These are phyloP conservation scores for Fusarium pininemorale DNA, from an alignment of 2,329 filamentous ascomycete species.

Conservation along the genomic window DNA sequence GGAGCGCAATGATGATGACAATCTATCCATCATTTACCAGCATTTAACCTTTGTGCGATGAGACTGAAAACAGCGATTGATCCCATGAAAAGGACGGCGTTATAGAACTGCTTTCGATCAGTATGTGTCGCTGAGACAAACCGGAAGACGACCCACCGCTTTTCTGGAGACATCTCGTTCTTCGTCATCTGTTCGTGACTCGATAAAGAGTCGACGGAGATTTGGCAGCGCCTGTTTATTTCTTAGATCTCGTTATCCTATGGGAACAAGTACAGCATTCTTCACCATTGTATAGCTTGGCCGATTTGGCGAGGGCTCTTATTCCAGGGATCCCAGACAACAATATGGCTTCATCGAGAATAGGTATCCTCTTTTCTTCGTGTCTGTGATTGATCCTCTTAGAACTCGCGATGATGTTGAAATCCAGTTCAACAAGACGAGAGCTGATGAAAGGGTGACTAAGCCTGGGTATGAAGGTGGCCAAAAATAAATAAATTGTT, in stretches of 20 bases:
- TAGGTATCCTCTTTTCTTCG: not conserved
- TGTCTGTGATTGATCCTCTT: not conserved
- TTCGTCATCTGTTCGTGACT: slow-evolving; percentile 90
- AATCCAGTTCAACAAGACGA: not conserved
- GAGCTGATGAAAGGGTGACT: slow-evolving; percentile 28
- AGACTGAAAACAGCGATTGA: slow-evolving; percentile 95
- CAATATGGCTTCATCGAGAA: not conserved
- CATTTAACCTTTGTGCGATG: slow-evolving; percentile 86
- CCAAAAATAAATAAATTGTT: slow-evolving; percentile 37
- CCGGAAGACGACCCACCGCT: slow-evolving; percentile 66
- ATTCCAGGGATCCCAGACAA: not conserved
- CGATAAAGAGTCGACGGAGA: slow-evolving; percentile 93
- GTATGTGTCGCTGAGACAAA: not conserved
- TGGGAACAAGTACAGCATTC: not conserved
- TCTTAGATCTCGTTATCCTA: not conserved
- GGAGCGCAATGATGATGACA: not conserved
- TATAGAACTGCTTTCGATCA: slow-evolving; percentile 80
- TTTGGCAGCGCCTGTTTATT: slow-evolving; percentile 80
- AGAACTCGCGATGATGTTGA: slow-evolving; percentile 4
- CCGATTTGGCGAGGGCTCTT: not conserved
- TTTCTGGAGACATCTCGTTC: slow-evolving; percentile 94
- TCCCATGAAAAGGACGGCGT: slow-evolving; percentile 94
- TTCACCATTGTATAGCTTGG: slow-evolving; percentile 29
- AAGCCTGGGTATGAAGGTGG: slow-evolving; percentile 18
- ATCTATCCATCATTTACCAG: slow-evolving; percentile 46